Evolutionary conservation across 257 asterid genomes (phyloP).

Genomic region (Cruciata laevipes): DNA sequence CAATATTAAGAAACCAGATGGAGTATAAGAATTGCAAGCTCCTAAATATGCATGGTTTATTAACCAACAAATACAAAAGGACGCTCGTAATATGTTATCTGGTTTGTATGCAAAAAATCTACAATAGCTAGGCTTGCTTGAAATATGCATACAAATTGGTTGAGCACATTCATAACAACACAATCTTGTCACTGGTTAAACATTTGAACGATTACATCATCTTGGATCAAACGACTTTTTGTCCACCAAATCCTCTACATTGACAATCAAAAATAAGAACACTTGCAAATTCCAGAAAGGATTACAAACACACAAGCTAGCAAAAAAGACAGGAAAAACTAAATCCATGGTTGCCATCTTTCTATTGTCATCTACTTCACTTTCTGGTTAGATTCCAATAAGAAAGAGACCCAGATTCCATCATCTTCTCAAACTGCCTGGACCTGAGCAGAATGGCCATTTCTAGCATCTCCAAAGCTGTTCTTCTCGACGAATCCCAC

Average conservation of each 20-base stretch:
- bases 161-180: no score
- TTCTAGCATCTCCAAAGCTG: conserved; percentile 6
- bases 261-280: neutral
- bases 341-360: neutral
- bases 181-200: no score
- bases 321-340: neutral
- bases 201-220: no score
- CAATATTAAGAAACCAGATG: no score
- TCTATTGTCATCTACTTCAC: neutral
- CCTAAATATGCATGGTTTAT: no score
- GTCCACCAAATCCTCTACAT: neutral
- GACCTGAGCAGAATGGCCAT: neutral
- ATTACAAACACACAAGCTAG: neutral
- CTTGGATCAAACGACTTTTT: no score
- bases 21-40: no score
- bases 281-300: neutral
- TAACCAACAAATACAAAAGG: no score
- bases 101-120: no score
- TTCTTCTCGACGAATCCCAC: conserved; percentile 34
- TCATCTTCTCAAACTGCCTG: conserved; percentile 2
- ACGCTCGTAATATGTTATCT: no score
- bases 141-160: no score
- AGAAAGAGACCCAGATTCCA: neutral
- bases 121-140: no score
- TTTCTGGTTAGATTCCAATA: neutral